Evolutionary conservation across 1,284 basidiomycete species (phyloP), one percentile per base, ranked within the genome.

Genomic region (Pterulicium gracile): DNA sequence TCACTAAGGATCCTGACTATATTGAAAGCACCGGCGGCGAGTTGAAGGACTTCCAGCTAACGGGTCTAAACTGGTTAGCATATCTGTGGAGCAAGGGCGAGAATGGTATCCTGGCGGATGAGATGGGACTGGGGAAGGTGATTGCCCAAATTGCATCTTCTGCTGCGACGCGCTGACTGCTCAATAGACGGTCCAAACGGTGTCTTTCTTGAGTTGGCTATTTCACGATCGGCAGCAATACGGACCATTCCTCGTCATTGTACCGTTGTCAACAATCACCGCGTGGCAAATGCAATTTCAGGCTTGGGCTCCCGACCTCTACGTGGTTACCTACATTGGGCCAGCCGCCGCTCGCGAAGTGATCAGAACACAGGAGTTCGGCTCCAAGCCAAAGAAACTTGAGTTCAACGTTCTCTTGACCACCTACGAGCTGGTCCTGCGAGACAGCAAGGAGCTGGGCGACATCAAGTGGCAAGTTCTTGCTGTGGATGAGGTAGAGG

Each of bases 71-170:
- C 63, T 99, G 96, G 96, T 76, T 99, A 18, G 89, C 91, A 1
- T 98, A 96, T 62, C 71, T 95, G 4, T 98, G 95, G 95, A 84
- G 78, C 57, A 82, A 92, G 55, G 89, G 89, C 18, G 88, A 96
- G 56, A 98, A 98, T 59, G 96, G 96, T 23, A 98, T 99, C 54
- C 71, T 99, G 22, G 96, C 96, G 1, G 96, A 99, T 60, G 96
- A 99, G 75, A 99, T 98, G 96, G 96, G 96, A 62, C 83, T 98
- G 15, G 96, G 96, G 46, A 98, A 98, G 77, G 86, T 85, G 51
- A 34, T 49, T 44, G 24, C 51, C 23, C 12, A 46, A 45, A 45
- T 39, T 22, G 24, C 43, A 43, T 18, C 18, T 47, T 42, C 47
- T 23, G 10, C 45, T 36, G 43, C 17, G 17, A 45, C 40, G 34